phyloP scores from a whole-genome alignment of 805 yeast genomes.

The Candida oleophila region DNA sequence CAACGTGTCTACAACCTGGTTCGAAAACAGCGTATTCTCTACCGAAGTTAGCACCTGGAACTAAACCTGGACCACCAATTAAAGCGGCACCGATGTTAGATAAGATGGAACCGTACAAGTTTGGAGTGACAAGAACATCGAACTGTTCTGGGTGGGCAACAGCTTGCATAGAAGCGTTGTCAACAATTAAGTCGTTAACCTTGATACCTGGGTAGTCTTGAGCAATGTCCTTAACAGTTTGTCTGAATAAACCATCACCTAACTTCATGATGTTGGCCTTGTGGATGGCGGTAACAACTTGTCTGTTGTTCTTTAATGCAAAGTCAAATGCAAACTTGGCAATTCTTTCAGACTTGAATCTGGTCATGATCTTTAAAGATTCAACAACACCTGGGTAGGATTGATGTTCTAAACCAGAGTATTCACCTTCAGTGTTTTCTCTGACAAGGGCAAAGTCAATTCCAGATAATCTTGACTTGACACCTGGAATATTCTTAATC shows the following conservation, averaged over 20 bases:
- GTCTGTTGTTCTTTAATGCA: slow-evolving; percentile 89
- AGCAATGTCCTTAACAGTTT: slow-evolving; percentile 82
- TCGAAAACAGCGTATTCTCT: slow-evolving; percentile 97
- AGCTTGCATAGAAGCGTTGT: slow-evolving; percentile 99
- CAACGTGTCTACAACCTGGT: slow-evolving; percentile 99
- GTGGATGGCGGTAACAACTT: slow-evolving; percentile 93
- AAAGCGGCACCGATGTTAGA: slow-evolving; percentile 97
- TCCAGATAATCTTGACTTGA: slow-evolving; percentile 82
- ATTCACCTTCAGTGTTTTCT: slow-evolving; percentile 99
- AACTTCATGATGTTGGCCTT: slow-evolving; percentile 99
- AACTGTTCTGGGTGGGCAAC: slow-evolving; percentile 98
- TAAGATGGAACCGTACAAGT: slow-evolving; percentile 95
- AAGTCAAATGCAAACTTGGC: slow-evolving; percentile 97
- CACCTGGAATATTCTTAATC: slow-evolving; percentile 90
- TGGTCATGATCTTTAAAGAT: slow-evolving; percentile 91
- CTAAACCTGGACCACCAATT: slow-evolving; percentile 97
- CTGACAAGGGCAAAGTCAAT: slow-evolving; percentile 96
- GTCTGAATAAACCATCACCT: slow-evolving; percentile 97
- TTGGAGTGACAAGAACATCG: slow-evolving; percentile 96
- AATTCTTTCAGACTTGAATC: slow-evolving; percentile 92
- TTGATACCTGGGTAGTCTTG: slow-evolving; percentile 81
- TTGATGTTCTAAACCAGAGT: slow-evolving; percentile 97
- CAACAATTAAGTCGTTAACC: slow-evolving; percentile 93
- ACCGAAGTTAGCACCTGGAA: slow-evolving; percentile 98
- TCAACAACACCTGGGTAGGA: slow-evolving; percentile 98